Evolutionary conservation across 2,329 filamentous ascomycete genomes (phyloP).

Genomic region (Diaporthe sp.): DNA sequence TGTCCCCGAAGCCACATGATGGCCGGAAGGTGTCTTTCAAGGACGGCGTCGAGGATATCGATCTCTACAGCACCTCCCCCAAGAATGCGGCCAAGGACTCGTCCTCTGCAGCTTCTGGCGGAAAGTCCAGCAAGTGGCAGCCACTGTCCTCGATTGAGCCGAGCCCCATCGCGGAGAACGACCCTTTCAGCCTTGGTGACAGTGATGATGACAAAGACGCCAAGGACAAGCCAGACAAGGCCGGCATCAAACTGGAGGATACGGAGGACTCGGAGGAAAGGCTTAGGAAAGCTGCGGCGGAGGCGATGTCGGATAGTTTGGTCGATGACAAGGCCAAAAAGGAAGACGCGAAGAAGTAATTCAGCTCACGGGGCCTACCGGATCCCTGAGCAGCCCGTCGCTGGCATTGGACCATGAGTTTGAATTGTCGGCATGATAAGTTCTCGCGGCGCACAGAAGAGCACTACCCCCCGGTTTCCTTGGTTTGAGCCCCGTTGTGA

Average conservation of each 20-base stretch:
- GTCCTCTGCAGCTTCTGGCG: slow-evolving; percentile 51
- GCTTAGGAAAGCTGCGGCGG: slow-evolving; percentile 75
- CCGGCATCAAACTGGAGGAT: slow-evolving; percentile 66
- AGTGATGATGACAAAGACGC: slow-evolving; percentile 91
- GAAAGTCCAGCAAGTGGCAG: slow-evolving; percentile 95
- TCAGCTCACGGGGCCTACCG: slow-evolving; percentile 2
- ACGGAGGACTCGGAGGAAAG: slow-evolving; percentile 65
- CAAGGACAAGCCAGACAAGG: slow-evolving; percentile 72
- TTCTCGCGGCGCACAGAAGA: slow-evolving; percentile 6
- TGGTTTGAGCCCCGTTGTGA: not conserved
- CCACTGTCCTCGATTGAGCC: slow-evolving; percentile 89
- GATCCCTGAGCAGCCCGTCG: slow-evolving; percentile 4
- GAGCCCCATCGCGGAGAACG: slow-evolving; percentile 87
- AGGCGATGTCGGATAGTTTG: slow-evolving; percentile 71
- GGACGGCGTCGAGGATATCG: slow-evolving; percentile 82
- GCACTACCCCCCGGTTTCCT: not conserved
- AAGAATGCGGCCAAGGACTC: slow-evolving; percentile 67
- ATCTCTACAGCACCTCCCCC: slow-evolving; percentile 78
- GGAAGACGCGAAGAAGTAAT: slow-evolving; percentile 53
- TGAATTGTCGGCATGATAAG: not conserved
- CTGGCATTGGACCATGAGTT: not conserved
- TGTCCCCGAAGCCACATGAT: slow-evolving; percentile 64
- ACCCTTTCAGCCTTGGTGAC: slow-evolving; percentile 96
- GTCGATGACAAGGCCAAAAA: slow-evolving; percentile 57
- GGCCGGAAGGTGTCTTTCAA: slow-evolving; percentile 70